phyloP scores from a whole-genome alignment of 2,329 filamentous ascomycete species.

The Stachybotrys echinatus region DNA sequence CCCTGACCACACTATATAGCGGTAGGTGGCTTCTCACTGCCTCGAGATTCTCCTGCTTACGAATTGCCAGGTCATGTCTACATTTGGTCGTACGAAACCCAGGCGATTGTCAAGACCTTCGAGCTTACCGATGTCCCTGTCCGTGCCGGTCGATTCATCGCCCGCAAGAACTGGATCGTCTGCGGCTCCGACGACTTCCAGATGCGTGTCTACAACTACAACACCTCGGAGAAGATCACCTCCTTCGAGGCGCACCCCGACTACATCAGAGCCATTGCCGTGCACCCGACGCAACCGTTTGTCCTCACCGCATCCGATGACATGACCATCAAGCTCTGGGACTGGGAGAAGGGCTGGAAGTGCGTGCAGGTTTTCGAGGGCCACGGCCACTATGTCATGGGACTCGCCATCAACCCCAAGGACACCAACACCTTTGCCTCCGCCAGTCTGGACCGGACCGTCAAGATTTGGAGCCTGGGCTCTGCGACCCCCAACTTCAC shows the following conservation, averaged over 20 bases:
- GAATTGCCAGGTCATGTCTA: slow-evolving; percentile 75
- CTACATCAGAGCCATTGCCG: slow-evolving; percentile 94
- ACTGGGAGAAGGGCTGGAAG: slow-evolving; percentile 98
- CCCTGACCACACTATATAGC: slow-evolving; percentile 92
- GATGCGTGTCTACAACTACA: slow-evolving; percentile 93
- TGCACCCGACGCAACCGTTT: slow-evolving; percentile 93
- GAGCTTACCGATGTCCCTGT: slow-evolving; percentile 98
- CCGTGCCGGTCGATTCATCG: slow-evolving; percentile 91
- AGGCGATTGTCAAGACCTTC: slow-evolving; percentile 97
- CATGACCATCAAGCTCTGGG: slow-evolving; percentile 98
- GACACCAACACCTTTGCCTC: slow-evolving; percentile 90
- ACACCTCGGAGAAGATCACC: slow-evolving; percentile 97
- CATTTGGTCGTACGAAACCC: slow-evolving; percentile 98
- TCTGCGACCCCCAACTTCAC: slow-evolving; percentile 95
- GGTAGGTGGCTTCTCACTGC: slow-evolving; percentile 46
- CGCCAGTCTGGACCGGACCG: slow-evolving; percentile 90
- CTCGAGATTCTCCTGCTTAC: slow-evolving; percentile 4
- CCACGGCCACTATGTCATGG: slow-evolving; percentile 96
- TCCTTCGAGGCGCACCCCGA: slow-evolving; percentile 97
- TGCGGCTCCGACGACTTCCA: slow-evolving; percentile 92
- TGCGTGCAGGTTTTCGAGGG: slow-evolving; percentile 96
- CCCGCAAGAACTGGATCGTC: slow-evolving; percentile 98
- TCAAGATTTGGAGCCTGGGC: slow-evolving; percentile 96
- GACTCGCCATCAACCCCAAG: slow-evolving; percentile 94
- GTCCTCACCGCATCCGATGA: slow-evolving; percentile 95